A percentile compares a stretch with the other conserved stretches of the same genome.
Evolutionary conservation across 345 rosid genomes (phyloP).

Genomic region (Citrus trifoliata): DNA sequence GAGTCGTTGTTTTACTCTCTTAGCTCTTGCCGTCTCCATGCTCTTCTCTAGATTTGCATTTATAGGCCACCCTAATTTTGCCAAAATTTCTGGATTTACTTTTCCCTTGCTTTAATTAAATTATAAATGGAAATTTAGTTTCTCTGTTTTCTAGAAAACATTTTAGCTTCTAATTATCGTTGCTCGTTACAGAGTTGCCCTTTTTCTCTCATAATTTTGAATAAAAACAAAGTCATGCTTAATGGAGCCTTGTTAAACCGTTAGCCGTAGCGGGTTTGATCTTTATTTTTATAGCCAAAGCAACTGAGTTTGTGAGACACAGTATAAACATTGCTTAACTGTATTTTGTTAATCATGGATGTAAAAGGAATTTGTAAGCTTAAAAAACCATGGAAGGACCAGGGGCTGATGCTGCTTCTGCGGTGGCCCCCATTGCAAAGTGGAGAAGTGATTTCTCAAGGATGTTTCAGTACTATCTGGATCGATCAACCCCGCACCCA

Average conservation of each 20-base stretch:
- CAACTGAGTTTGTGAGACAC: neutral
- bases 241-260: neutral
- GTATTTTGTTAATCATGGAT: neutral
- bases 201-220: neutral
- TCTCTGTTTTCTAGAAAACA: no score
- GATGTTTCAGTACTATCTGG: constrained; percentile 51
- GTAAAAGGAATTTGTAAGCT: constrained; percentile 5
- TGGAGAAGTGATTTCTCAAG: constrained; percentile 47
- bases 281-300: neutral
- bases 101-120: no score
- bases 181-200: neutral
- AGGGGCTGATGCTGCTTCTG: constrained; percentile 30
- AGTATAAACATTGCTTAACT: neutral
- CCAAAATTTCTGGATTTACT: no score
- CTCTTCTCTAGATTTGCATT: neutral
- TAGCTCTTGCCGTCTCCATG: neutral
- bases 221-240: neutral
- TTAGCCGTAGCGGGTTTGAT: neutral
- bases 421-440: constrained; percentile 37
- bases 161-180: neutral
- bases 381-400: constrained; percentile 30
- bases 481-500: constrained; percentile 49
- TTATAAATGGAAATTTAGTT: no score
- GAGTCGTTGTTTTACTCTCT: neutral
- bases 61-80: no score